phyloP scores from a whole-genome alignment of 2,329 filamentous ascomycete genomes.

The Neonectria magnoliae region DNA sequence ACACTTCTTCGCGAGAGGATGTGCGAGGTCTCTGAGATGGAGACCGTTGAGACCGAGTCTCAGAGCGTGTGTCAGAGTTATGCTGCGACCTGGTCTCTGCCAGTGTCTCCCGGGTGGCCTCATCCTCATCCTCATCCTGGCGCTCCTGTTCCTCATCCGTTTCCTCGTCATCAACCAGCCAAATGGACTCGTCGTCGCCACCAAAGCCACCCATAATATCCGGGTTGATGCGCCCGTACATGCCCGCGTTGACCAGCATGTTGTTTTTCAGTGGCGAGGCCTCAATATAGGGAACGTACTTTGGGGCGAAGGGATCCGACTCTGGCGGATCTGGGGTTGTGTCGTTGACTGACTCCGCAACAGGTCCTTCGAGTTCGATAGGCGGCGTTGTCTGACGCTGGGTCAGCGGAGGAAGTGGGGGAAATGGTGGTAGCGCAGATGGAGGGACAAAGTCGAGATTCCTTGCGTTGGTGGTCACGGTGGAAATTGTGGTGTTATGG shows the following conservation, averaged over 20 bases:
- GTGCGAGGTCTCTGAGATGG: constrained; percentile 1
- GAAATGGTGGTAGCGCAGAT: constrained; percentile 11
- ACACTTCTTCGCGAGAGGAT: not conserved
- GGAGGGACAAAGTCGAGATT: not conserved
- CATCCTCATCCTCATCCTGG: constrained; percentile 16
- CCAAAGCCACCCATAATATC: constrained; percentile 46
- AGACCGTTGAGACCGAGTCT: constrained; percentile 17
- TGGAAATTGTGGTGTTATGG: not conserved
- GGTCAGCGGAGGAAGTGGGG: constrained; percentile 7
- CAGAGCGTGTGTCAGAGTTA: constrained; percentile 3
- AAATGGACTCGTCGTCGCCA: constrained; percentile 44
- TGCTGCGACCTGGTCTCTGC: constrained; percentile 1
- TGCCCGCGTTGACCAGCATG: constrained; percentile 40
- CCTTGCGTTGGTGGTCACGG: constrained; percentile 1
- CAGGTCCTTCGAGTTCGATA: not conserved
- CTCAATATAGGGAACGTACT: constrained; percentile 40
- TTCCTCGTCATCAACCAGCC: constrained; percentile 45
- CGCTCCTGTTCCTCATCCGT: constrained; percentile 28
- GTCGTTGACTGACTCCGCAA: not conserved
- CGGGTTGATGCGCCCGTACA: constrained; percentile 46
- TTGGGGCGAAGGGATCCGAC: constrained; percentile 25
- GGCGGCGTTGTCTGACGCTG: constrained; percentile 1
- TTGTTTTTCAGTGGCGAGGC: constrained; percentile 39
- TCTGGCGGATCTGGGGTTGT: constrained; percentile 9
- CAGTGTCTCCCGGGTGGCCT: constrained; percentile 6